These are phyloP conservation scores for Erigeron canadensis DNA, from an alignment of 129 eudicot genomes.

Conservation along the genomic window DNA sequence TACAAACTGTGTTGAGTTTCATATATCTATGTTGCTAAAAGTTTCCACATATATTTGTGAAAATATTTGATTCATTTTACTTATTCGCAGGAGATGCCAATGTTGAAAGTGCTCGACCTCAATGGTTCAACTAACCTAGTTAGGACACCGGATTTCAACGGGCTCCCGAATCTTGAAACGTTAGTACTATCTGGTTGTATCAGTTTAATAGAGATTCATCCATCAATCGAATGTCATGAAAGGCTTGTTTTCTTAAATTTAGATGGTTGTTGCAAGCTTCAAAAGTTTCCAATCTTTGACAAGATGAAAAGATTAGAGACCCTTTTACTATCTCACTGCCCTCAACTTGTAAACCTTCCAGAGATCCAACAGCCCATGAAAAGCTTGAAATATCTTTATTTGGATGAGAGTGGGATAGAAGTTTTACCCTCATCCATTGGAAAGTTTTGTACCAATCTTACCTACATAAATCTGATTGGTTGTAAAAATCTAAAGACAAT, in stretches of 20 bases:
- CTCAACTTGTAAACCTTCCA: background rate
- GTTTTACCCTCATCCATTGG: background rate
- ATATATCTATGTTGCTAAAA: no score
- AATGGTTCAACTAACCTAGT: background rate
- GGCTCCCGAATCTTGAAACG: background rate
- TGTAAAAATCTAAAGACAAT: background rate
- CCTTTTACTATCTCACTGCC: background rate
- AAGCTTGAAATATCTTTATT: background rate
- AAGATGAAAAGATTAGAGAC: background rate
- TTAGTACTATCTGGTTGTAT: background rate
- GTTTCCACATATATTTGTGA: no score
- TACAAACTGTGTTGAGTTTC: no score
- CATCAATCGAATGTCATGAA: slow-evolving; percentile 6
- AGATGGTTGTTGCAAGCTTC: background rate
- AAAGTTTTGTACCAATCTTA: background rate
- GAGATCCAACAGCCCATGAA: background rate
- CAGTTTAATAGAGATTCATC: background rate
- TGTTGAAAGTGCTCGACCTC: slow-evolving; percentile 20
- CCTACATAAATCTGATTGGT: background rate
- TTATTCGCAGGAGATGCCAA: background rate
- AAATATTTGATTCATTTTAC: no score
- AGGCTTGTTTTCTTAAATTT: background rate
- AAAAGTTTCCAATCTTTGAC: background rate
- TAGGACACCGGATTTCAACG: background rate
- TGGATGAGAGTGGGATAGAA: background rate